Percentiles rank a stretch among this genome's conserved stretches.
phyloP scores from a whole-genome alignment of 2,329 filamentous ascomycete species.

The Colletotrichum liriopes region DNA sequence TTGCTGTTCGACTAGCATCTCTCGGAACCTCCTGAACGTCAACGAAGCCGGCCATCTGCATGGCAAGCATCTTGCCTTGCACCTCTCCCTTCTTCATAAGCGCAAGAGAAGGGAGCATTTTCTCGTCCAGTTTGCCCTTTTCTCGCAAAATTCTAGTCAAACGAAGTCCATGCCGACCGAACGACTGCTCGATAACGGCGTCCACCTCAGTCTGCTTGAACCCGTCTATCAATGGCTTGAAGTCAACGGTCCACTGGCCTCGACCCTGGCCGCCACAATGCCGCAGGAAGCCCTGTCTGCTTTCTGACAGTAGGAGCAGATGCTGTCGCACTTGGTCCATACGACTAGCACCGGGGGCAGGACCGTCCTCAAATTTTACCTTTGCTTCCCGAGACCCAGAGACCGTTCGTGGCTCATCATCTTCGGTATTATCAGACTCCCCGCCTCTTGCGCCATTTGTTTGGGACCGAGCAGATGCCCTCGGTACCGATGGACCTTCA shows the following conservation, averaged over 20 bases:
- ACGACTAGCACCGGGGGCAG: slow-evolving; percentile 60
- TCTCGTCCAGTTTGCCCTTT: slow-evolving; percentile 96
- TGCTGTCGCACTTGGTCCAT: slow-evolving; percentile 79
- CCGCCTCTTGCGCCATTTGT: slow-evolving; percentile 56
- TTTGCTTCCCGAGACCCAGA: slow-evolving; percentile 56
- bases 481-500: slow-evolving; percentile 47
- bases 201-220: slow-evolving; percentile 87
- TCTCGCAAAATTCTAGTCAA: slow-evolving; percentile 88
- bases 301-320: slow-evolving; percentile 79
- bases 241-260: slow-evolving; percentile 88
- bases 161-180: slow-evolving; percentile 83
- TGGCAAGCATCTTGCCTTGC: slow-evolving; percentile 85
- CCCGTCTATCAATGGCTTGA: slow-evolving; percentile 78
- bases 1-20: slow-evolving; percentile 85
- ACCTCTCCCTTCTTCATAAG: slow-evolving; percentile 90
- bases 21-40: slow-evolving; percentile 96
- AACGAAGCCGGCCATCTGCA: slow-evolving; percentile 89
- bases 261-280: slow-evolving; percentile 75
- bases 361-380: slow-evolving; percentile 68
- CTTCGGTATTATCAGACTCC: slow-evolving; percentile 50
- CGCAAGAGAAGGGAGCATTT: slow-evolving; percentile 83
- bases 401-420: slow-evolving; percentile 13
- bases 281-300: slow-evolving; percentile 77
- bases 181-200: slow-evolving; percentile 82
- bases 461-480: slow-evolving; percentile 17